Evolutionary conservation across 345 rosid genomes (phyloP).

Genomic region (Pugionium cornutum): DNA sequence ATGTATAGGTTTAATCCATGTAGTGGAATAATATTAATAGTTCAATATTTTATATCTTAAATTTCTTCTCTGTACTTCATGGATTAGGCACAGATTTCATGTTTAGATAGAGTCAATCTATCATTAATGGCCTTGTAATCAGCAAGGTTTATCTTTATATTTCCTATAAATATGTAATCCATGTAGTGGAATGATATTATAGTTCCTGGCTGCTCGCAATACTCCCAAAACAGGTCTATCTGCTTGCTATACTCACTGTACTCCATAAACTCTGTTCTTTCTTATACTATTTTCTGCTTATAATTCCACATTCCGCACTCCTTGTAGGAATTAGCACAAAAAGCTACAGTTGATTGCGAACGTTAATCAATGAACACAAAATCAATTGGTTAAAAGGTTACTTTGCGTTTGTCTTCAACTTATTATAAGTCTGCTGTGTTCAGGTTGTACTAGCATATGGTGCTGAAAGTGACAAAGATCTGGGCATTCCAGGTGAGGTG

Average conservation of each 20-base stretch:
- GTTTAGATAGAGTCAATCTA: too few species aligned
- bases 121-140: too few species aligned
- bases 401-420: constrained; percentile 11
- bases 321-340: too few species aligned
- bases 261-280: neutral
- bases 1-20: too few species aligned
- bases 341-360: neutral
- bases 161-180: neutral
- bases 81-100: too few species aligned
- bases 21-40: too few species aligned
- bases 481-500: constrained; percentile 89
- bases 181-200: neutral
- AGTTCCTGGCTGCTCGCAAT: neutral
- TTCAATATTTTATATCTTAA: too few species aligned
- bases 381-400: neutral
- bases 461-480: constrained; percentile 87
- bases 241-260: neutral
- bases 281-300: neutral
- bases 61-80: too few species aligned
- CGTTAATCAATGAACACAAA: neutral
- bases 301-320: neutral
- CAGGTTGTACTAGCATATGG: constrained; percentile 98
- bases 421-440: constrained; percentile 12
- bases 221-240: neutral
- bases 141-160: neutral